Evolutionary conservation across 331 rosid species (phyloP).

Genomic region (Acacia concinna): DNA sequence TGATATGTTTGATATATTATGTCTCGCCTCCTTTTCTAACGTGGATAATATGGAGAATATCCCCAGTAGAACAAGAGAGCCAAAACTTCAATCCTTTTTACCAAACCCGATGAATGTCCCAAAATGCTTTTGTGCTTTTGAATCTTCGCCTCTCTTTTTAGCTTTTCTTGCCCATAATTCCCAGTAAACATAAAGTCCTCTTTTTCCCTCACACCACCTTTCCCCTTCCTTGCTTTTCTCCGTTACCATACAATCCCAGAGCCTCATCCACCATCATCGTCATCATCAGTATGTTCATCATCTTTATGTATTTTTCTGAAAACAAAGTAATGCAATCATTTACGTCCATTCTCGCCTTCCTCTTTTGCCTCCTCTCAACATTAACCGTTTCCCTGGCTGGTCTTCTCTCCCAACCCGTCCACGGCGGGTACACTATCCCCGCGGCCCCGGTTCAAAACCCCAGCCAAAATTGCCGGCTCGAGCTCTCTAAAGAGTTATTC

Average conservation of each 20-base stretch:
- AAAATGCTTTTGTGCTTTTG: slow-evolving; percentile 24
- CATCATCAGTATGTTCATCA: background rate
- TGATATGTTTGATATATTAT: background rate
- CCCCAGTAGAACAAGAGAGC: background rate
- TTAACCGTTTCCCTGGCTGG: slow-evolving; percentile 40
- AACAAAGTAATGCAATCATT: slow-evolving; percentile 47
- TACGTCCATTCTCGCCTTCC: slow-evolving; percentile 22
- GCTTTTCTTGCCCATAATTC: slow-evolving; percentile 29
- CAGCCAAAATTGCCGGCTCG: slow-evolving; percentile 66
- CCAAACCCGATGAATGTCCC: background rate
- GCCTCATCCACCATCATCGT: background rate
- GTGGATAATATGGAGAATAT: slow-evolving; percentile 34
- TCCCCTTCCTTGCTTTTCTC: slow-evolving; percentile 32
- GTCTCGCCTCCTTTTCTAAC: slow-evolving; percentile 32
- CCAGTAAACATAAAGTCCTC: slow-evolving; percentile 29
- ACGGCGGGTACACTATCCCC: slow-evolving; percentile 63
- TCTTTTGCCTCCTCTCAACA: slow-evolving; percentile 15
- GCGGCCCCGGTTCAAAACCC: slow-evolving; percentile 71
- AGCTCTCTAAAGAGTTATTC: slow-evolving; percentile 88
- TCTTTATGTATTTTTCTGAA: background rate
- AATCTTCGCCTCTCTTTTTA: slow-evolving; percentile 30
- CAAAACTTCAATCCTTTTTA: background rate
- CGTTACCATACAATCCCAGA: slow-evolving; percentile 24
- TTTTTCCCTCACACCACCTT: background rate
- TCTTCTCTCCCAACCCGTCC: slow-evolving; percentile 71